Conservation (phyloP, 768 basidiomycete genomes). For the Serpula lacrymans region DNA sequence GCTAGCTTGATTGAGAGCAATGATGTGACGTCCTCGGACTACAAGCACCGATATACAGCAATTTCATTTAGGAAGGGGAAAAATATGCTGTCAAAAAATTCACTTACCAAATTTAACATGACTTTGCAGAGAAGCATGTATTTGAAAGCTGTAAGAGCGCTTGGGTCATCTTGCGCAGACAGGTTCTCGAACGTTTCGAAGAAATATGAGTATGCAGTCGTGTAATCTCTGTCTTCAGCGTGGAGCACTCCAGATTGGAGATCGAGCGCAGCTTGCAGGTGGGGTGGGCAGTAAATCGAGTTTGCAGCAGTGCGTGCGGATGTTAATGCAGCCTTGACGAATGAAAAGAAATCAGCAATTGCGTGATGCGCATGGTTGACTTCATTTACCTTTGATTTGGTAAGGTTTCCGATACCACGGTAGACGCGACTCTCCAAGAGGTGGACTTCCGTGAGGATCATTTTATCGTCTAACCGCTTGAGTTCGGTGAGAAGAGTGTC, state of each 20-base stretch:
- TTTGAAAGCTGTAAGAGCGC: slow-evolving; percentile 83
- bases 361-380: neutral
- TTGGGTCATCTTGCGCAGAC: slow-evolving; percentile 69
- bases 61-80: neutral
- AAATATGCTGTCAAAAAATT: neutral
- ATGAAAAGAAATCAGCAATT: neutral
- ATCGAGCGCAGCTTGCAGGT: slow-evolving; percentile 59
- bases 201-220: slow-evolving; percentile 95
- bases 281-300: slow-evolving; percentile 87
- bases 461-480: slow-evolving; percentile 93
- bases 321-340: slow-evolving; percentile 71
- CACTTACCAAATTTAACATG: slow-evolving; percentile 88
- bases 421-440: slow-evolving; percentile 91
- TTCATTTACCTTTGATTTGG: slow-evolving; percentile 76
- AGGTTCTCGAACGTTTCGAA: slow-evolving; percentile 95
- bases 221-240: slow-evolving; percentile 98
- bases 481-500: slow-evolving; percentile 89
- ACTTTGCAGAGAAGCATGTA: slow-evolving; percentile 99
- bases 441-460: slow-evolving; percentile 96
- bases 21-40: slow-evolving; percentile 93
- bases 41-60: neutral
- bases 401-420: slow-evolving; percentile 82
- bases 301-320: slow-evolving; percentile 93
- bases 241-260: slow-evolving; percentile 80
- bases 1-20: slow-evolving; percentile 87